phyloP scores from a whole-genome alignment of 257 asterid genomes.

The Scutellaria baicalensis region DNA sequence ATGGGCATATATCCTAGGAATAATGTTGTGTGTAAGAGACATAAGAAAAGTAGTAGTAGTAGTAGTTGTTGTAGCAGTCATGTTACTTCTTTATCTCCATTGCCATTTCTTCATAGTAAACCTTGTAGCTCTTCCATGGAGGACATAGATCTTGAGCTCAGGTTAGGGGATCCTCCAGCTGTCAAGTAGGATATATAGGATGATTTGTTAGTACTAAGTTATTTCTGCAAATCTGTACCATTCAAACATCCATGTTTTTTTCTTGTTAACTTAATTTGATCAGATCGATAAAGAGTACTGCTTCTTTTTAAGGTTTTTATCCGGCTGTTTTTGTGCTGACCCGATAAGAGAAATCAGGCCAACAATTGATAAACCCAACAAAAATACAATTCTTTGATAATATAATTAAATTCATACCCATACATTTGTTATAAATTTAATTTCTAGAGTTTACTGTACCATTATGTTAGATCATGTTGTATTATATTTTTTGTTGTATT shows the following conservation, averaged over 20 bases:
- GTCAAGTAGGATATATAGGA: conserved; percentile 15
- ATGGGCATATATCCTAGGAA: conserved; percentile 1
- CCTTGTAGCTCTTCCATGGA: conserved; percentile 22
- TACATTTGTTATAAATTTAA: too few species aligned
- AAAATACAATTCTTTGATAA: too few species aligned
- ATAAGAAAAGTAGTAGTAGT: neutral
- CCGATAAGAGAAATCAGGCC: too few species aligned
- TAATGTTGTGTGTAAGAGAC: conserved; percentile 23
- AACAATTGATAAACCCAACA: too few species aligned
- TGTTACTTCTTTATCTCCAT: neutral
- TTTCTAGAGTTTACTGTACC: too few species aligned
- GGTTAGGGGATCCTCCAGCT: conserved; percentile 51
- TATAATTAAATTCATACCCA: too few species aligned
- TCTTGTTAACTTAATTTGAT: neutral
- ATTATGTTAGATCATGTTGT: too few species aligned
- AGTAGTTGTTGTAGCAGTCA: too few species aligned
- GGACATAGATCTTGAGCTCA: conserved; percentile 69
- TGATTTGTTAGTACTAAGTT: neutral
- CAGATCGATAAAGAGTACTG: too few species aligned
- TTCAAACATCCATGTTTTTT: neutral
- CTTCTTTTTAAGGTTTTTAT: neutral
- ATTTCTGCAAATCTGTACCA: neutral
- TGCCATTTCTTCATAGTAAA: conserved; percentile 4
- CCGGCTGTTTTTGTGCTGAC: neutral
- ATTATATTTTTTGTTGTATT: too few species aligned